Base-by-base conservation (phyloP, 1,284 basidiomycete species). In the Trametes versicolor region DNA sequence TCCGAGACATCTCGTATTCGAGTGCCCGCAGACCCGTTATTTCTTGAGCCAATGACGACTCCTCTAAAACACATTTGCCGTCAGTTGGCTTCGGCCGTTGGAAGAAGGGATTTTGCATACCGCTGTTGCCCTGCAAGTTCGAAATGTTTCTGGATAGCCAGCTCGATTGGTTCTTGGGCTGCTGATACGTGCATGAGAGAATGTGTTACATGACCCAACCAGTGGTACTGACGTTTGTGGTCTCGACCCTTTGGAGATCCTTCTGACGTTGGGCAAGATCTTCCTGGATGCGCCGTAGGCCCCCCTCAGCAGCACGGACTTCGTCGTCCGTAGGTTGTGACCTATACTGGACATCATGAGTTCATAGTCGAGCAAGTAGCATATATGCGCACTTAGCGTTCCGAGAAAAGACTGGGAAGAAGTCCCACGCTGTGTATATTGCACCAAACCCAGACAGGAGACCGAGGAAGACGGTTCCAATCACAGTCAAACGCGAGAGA, bases 401-500 rank as follows among this genome's bases (percentile, higher is more conserved):
- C 19, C 70, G 66, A 65, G 75, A 56, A 75, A 74, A 62, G 4
- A 75, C 67, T 1, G 77, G 79, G 55, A 83, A 78, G 66, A 76
- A 80, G 21, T 77, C 78, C 89, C 90, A 91, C 0, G 85, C 83
- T 52, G 85, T 88, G 66, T 83, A 87, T 43, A 91, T 82, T 1
- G 91, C 89, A 68, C 92, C 92, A 64, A 92, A 89, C 0, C 92
- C 92, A 0, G 91, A 92, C 2, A 94, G 79, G 2, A 87, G 71
- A 2, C 92, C 92, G 12, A 94, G 86, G 54, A 92, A 84, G 32
- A 89, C 81, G 0, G 88, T 92, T 3, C 92, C 92, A 32, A 93
- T 76, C 6, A 92, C 88, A n/a, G 90, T 84, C n/a, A 94, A 80
- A 13, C 91, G 84, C 4, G 88, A 81, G 1, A 91, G 76, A 0